Conservation (phyloP, 2,329 filamentous ascomycete genomes). For the Aureobasidium melanogenum region DNA sequence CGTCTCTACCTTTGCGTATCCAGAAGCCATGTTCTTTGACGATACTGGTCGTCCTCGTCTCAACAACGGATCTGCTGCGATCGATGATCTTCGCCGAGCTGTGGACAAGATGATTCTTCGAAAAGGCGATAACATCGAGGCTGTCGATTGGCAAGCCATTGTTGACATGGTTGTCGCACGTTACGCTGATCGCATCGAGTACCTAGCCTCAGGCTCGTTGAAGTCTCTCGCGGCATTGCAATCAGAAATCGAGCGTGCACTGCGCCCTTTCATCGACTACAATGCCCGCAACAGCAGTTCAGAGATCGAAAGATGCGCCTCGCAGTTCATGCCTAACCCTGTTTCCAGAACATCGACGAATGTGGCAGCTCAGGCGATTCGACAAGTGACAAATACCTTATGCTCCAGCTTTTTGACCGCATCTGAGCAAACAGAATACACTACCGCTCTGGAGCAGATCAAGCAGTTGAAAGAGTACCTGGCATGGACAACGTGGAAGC, state of each 20-base stretch:
- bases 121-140: constrained; percentile 19
- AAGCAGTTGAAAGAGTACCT: constrained; percentile 41
- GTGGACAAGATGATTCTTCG: constrained; percentile 35
- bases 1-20: constrained; percentile 38
- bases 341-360: constrained; percentile 13
- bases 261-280: constrained; percentile 33
- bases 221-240: constrained; percentile 18
- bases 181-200: constrained; percentile 48
- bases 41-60: constrained; percentile 31
- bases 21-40: constrained; percentile 26
- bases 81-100: constrained; percentile 34
- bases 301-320: constrained; percentile 40
- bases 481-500: constrained; percentile 53
- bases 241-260: constrained; percentile 20
- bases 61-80: constrained; percentile 24
- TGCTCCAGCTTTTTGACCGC: constrained; percentile 27
- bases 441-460: constrained; percentile 26
- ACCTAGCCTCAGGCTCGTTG: constrained; percentile 22
- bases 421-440: constrained; percentile 10
- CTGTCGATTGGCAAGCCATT: constrained; percentile 57
- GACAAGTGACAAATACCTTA: constrained; percentile 23
- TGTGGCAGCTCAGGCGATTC: constrained; percentile 24
- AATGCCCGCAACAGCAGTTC: constrained; percentile 26
- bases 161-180: constrained; percentile 57
- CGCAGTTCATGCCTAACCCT: constrained; percentile 31